Base-by-base conservation (phyloP, 257 asterid species). In the Verbena officinalis region DNA sequence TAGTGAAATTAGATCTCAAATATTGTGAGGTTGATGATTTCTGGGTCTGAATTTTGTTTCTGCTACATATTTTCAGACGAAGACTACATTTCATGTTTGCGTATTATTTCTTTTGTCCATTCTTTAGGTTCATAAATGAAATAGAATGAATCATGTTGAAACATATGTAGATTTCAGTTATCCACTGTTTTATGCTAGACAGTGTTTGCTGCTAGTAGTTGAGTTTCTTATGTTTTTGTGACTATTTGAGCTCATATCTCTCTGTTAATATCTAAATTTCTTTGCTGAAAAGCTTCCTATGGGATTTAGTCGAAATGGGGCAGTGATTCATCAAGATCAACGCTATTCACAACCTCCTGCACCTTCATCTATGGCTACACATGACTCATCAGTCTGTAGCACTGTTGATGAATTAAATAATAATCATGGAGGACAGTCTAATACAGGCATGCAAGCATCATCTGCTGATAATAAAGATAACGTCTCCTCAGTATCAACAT, bases 401-500 rank as follows among this genome's bases (percentile, higher is more conserved):
- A 59, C 79, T 67, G 71, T 43, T 36, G 92, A 75, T 43, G 91
- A 71, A 70, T 46, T 58, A 49, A 77, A 71, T 76, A 83, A 75
- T 27, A n/a, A n/a, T n/a, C n/a, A n/a, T 71, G 83, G 75, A 59
- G 84, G 70, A 38, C 84, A 72, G 27, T 66, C 74, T 9, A 57
- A 55, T 71, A 20, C 74, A 24, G 68, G 71, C 64, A 65, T 46
- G 49, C 92, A 83, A 33, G 77, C 73, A 16, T 76, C 95, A 22
- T 72, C 71, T 30, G 64, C 93, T 61, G 91, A 87, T 56, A 74
- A 75, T 53, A 85, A 81, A 81, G 94, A 86, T 59, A 49, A 71
- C 34, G 58, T 52, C 57, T 52, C 90, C 55, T 66, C 82, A 17
- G 78, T 78, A 64, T 52, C 88, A 39, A 84, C 97, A 70, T 82